Conservation (phyloP, 768 basidiomycete genomes). For the Dendrothele bispora region DNA sequence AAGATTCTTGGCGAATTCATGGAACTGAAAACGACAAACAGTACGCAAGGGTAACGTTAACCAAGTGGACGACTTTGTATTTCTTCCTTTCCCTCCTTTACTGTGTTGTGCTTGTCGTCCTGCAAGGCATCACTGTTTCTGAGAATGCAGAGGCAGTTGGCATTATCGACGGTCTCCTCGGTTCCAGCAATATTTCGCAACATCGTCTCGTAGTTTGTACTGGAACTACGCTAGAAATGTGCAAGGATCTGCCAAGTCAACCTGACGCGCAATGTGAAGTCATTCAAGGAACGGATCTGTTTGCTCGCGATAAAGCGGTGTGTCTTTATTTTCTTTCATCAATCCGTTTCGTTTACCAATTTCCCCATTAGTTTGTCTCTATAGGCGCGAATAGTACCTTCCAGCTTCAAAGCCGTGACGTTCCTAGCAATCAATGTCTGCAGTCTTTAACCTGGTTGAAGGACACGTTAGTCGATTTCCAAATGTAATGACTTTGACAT, state of each 20-base stretch:
- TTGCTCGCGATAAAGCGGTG: too few species aligned
- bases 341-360: too few species aligned
- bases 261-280: slow-evolving; percentile 22
- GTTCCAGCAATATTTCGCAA: slow-evolving; percentile 23
- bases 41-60: slow-evolving; percentile 49
- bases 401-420: slow-evolving; percentile 2
- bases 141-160: slow-evolving; percentile 35
- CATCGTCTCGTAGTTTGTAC: slow-evolving; percentile 19
- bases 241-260: slow-evolving; percentile 37
- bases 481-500: background rate
- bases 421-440: slow-evolving; percentile 31
- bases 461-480: slow-evolving; percentile 34
- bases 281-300: too few species aligned
- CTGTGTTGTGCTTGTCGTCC: slow-evolving; percentile 37
- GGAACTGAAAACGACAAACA: slow-evolving; percentile 13
- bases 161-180: slow-evolving; percentile 31
- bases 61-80: slow-evolving; percentile 48
- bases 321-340: too few species aligned
- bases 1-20: background rate
- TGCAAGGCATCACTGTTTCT: slow-evolving; percentile 39
- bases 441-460: slow-evolving; percentile 46
- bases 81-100: slow-evolving; percentile 45
- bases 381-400: slow-evolving; percentile 9
- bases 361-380: too few species aligned
- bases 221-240: slow-evolving; percentile 25